Evolutionary conservation across 805 yeast genomes (phyloP), one percentile per base, ranked within the genome.

Genomic region (Kazachstania psychrophila): DNA sequence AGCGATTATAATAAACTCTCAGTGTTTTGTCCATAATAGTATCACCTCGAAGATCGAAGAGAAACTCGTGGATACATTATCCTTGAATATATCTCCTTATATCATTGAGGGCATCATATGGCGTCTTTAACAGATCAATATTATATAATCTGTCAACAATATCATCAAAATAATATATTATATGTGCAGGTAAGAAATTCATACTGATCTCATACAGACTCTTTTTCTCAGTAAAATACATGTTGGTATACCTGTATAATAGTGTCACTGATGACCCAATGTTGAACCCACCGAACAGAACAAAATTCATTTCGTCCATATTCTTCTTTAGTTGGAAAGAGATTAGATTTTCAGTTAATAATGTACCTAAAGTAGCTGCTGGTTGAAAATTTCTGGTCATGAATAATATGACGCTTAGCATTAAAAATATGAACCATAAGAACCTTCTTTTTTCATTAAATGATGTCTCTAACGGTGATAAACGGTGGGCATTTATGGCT

Each of bases 101-200:
- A 22, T 52, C 55, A 34, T 48, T 48, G 2, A n/a, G n/a, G n/a
- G n/a, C n/a, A n/a, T n/a, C n/a, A n/a, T n/a, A n/a, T n/a, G 59
- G 59, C 9, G 54, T 40, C 39, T 54, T 49, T 19, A 51, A 45
- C 11, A 55, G 28, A 40, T 54, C 55, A 3, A 56, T 37, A 4
- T 46, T 51, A 34, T 58, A 58, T 14, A 56, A 36, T 33, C 44
- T 49, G 6, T 38, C 39, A 15, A 55, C 34, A 8, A 52, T 40
- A 23, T 49, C 54, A 28, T 55, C 61, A 33, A 49, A 12, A 39
- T 53, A 58, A 32, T 41, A 56, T 14, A 52, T 30, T 1, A 48
- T 16, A 36, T 58, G 62, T 2, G 54, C 60, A 19, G 62, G 60
- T 14, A 54, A 10, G 29, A 56, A 46, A 22, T 45, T 47, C 48